These are phyloP conservation scores for Dendrocalamus latiflorus DNA, from an alignment of 202 grass and related monocot genomes.

Conservation along the genomic window DNA sequence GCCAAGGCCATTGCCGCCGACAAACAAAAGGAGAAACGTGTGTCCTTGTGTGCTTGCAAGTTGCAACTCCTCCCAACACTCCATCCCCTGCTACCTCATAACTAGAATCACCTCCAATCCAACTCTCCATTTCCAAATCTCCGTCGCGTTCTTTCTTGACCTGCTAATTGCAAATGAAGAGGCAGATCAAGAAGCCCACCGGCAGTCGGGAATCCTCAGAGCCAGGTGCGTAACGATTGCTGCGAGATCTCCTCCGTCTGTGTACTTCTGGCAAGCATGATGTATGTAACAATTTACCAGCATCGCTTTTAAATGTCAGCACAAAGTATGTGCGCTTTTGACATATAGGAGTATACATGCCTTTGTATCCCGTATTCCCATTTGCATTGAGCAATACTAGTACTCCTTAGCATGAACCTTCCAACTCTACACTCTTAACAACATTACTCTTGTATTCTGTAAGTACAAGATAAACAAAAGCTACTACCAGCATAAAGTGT, in stretches of 20 bases:
- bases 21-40: background rate
- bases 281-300: background rate
- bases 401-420: background rate
- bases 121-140: too few relatives aligned
- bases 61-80: background rate
- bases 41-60: background rate
- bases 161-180: conserved; percentile 19
- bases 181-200: conserved; percentile 32
- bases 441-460: too few relatives aligned
- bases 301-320: background rate
- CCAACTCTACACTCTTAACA: too few relatives aligned
- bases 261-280: background rate
- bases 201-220: conserved; percentile 11
- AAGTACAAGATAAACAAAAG: background rate
- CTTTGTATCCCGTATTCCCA: background rate
- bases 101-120: background rate
- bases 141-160: background rate
- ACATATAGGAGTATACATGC: background rate
- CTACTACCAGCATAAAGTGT: background rate
- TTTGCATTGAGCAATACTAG: background rate
- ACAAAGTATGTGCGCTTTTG: conserved; percentile 21
- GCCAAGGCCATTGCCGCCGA: conserved; percentile 23
- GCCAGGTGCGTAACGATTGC: conserved; percentile 34
- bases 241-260: background rate
- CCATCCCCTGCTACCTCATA: background rate